These are phyloP conservation scores for Hydrangea macrophylla DNA, from an alignment of 148 eudicot genomes.

Conservation along the genomic window DNA sequence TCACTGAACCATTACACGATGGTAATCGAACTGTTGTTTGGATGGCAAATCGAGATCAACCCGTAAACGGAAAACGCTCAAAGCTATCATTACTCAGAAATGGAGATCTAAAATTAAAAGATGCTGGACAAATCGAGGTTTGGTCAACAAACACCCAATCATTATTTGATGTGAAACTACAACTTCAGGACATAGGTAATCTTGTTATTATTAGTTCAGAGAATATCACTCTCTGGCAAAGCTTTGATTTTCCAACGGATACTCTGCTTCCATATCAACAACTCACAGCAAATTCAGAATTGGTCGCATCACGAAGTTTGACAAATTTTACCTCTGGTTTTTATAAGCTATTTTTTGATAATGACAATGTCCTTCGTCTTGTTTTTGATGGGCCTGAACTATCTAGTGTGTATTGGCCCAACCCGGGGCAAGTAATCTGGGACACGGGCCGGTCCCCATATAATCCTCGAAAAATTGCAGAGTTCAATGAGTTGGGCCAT, in stretches of 20 bases:
- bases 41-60: conserved; percentile 53
- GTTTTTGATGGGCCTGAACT: conserved; percentile 25
- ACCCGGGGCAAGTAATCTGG: conserved; percentile 12
- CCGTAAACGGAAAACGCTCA: conserved; percentile 39
- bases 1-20: conserved; percentile 1
- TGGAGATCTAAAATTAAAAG: conserved; percentile 36
- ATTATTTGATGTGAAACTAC: conserved; percentile 5
- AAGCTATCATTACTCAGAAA: conserved; percentile 21
- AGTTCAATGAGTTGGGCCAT: conserved; percentile 29
- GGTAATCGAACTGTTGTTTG: conserved; percentile 27
- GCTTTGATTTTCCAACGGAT: conserved; percentile 48
- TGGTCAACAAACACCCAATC: conserved; percentile 28
- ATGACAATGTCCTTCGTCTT: conserved; percentile 30
- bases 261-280: conserved; percentile 40
- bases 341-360: conserved; percentile 37
- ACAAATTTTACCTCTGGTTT: conserved; percentile 38
- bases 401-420: conserved; percentile 42
- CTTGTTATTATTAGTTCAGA: conserved; percentile 23
- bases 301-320: conserved; percentile 34
- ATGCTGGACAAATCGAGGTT: conserved; percentile 15
- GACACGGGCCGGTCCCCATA: conserved; percentile 16
- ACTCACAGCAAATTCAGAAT: conserved; percentile 17
- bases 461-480: conserved; percentile 27
- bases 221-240: conserved; percentile 37
- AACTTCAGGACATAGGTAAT: conserved; percentile 31